These are phyloP conservation scores for Postia placenta DNA, from an alignment of 768 basidiomycete species.

Conservation along the genomic window DNA sequence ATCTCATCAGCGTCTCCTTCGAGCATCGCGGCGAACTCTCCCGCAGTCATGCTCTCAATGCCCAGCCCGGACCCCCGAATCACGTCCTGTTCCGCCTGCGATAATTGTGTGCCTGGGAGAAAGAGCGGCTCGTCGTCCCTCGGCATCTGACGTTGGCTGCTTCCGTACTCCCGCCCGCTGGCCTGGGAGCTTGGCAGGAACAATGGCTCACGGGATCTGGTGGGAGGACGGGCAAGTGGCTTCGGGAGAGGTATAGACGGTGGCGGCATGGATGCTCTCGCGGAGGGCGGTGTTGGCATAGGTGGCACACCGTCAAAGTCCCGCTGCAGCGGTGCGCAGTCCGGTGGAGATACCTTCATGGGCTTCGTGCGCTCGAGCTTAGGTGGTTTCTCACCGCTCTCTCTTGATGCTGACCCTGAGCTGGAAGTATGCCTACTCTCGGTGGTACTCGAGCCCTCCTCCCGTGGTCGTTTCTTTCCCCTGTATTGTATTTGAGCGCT, in stretches of 20 bases:
- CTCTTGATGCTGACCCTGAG: not conserved
- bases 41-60: conserved; percentile 56
- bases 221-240: not conserved
- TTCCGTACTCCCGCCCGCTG: conserved; percentile 2
- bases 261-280: conserved; percentile 14
- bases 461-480: conserved; percentile 38
- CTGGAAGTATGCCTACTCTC: not conserved
- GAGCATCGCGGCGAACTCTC: conserved; percentile 55
- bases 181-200: conserved; percentile 18
- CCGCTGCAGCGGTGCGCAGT: conserved; percentile 18
- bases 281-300: not conserved
- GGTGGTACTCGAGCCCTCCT: conserved; percentile 17
- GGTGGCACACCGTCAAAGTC: conserved; percentile 8
- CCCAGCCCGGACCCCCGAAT: conserved; percentile 60
- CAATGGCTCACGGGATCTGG: conserved; percentile 2
- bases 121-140: conserved; percentile 24
- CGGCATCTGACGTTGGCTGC: not conserved
- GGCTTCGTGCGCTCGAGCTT: conserved; percentile 31
- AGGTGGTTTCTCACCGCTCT: not conserved
- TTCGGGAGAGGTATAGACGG: conserved; percentile 30
- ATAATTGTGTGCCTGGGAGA: conserved; percentile 33
- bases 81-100: conserved; percentile 44
- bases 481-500: not conserved
- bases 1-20: conserved; percentile 57
- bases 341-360: conserved; percentile 42